phyloP scores from a whole-genome alignment of 495 filamentous ascomycete species.

The Neurospora sp. region DNA sequence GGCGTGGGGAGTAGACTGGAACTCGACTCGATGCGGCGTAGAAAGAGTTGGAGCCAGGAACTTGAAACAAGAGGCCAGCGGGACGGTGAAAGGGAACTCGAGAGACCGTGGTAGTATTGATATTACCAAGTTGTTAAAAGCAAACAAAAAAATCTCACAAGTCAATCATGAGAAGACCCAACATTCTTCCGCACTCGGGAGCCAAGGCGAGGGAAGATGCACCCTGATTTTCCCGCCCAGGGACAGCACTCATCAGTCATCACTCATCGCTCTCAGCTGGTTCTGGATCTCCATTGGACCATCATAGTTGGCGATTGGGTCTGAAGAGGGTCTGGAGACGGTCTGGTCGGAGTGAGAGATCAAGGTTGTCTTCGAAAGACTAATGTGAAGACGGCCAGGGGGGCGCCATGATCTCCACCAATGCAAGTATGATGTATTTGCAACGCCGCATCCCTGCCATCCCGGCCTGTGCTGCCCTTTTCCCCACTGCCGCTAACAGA shows the following conservation, averaged over 20 bases:
- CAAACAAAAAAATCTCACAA: neutral
- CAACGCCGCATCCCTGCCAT: slow-evolving; percentile 11
- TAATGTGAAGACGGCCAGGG: neutral
- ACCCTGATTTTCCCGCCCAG: neutral
- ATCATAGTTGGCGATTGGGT: neutral
- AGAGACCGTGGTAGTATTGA: neutral
- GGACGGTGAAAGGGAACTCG: neutral
- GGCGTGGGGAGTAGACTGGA: neutral
- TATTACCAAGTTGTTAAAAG: neutral
- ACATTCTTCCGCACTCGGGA: neutral
- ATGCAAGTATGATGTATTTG: slow-evolving; percentile 16
- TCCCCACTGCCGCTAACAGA: neutral
- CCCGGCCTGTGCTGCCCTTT: neutral
- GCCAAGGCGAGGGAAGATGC: neutral
- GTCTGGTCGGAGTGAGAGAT: neutral
- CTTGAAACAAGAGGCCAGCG: neutral
- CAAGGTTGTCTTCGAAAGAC: neutral
- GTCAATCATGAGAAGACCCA: neutral
- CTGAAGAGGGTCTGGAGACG: neutral
- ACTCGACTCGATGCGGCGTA: neutral
- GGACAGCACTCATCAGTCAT: neutral
- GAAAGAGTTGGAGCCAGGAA: neutral
- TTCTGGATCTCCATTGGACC: neutral
- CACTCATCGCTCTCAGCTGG: neutral
- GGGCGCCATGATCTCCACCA: slow-evolving; percentile 7